phyloP scores from a whole-genome alignment of 2,329 filamentous ascomycete genomes.

The Bipolaris sorokiniana region DNA sequence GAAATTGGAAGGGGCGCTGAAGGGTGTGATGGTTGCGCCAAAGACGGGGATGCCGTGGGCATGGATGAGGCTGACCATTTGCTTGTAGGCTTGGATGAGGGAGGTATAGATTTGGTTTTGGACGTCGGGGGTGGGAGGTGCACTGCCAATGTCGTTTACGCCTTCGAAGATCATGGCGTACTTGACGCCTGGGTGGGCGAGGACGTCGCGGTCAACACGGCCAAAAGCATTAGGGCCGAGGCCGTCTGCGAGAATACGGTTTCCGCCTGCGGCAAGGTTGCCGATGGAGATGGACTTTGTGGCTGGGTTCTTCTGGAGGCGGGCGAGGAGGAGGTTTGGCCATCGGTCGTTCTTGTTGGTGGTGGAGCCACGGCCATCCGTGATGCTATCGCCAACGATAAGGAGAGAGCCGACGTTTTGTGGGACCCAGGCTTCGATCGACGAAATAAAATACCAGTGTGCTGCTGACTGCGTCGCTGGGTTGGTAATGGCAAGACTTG shows the following conservation, averaged over 20 bases:
- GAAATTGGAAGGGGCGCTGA: conserved; percentile 51
- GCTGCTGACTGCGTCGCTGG: conserved; percentile 46
- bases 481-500: conserved; percentile 55
- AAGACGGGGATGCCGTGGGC: conserved; percentile 63
- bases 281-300: conserved; percentile 61
- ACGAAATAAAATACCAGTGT: conserved; percentile 65
- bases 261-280: conserved; percentile 74
- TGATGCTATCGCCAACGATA: conserved; percentile 69
- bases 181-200: conserved; percentile 62
- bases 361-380: conserved; percentile 66
- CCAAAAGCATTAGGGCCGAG: conserved; percentile 66
- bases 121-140: conserved; percentile 50
- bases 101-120: conserved; percentile 58
- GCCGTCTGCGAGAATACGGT: conserved; percentile 66
- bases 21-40: conserved; percentile 71
- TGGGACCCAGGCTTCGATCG: conserved; percentile 62
- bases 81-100: conserved; percentile 64
- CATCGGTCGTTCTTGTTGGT: conserved; percentile 64
- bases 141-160: conserved; percentile 67
- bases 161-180: conserved; percentile 72
- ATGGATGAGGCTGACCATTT: conserved; percentile 63
- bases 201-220: conserved; percentile 68
- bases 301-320: conserved; percentile 50
- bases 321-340: conserved; percentile 50
- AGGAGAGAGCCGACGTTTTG: conserved; percentile 54